These are phyloP conservation scores for Coemansia sp. DNA, from an alignment of 192 early-diverging fungal genomes.

Conservation along the genomic window DNA sequence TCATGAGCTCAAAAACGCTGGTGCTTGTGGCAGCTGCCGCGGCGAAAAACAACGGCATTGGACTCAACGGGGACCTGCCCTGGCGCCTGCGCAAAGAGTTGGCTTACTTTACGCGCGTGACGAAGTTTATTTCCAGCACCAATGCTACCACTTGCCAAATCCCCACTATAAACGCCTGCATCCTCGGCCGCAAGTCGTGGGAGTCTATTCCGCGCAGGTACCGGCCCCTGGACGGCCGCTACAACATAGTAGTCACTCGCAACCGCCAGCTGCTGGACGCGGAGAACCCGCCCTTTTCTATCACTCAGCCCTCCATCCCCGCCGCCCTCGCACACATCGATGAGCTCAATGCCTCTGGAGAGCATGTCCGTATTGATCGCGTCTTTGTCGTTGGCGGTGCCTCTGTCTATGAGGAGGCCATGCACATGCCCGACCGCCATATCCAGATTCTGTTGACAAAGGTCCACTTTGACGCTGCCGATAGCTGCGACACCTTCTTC, in stretches of 20 bases:
- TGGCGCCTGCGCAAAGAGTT: slow-evolving; percentile 89
- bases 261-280: slow-evolving; percentile 55
- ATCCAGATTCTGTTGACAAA: slow-evolving; percentile 69
- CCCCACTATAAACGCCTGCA: slow-evolving; percentile 68
- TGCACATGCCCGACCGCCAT: slow-evolving; percentile 58
- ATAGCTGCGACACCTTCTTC: slow-evolving; percentile 78
- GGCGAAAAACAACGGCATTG: slow-evolving; percentile 75
- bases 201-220: slow-evolving; percentile 83
- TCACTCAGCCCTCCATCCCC: slow-evolving; percentile 23
- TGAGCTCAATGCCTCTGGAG: slow-evolving; percentile 11
- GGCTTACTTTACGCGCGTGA: slow-evolving; percentile 74
- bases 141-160: background rate
- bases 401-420: slow-evolving; percentile 68
- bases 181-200: slow-evolving; percentile 95
- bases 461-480: slow-evolving; percentile 58
- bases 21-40: slow-evolving; percentile 75
- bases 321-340: slow-evolving; percentile 55
- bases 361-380: slow-evolving; percentile 25
- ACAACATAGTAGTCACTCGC: slow-evolving; percentile 85
- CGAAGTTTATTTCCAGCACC: slow-evolving; percentile 22
- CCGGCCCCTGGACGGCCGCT: slow-evolving; percentile 71
- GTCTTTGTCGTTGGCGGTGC: slow-evolving; percentile 85
- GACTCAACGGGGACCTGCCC: slow-evolving; percentile 66
- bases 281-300: slow-evolving; percentile 12
- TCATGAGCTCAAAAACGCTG: slow-evolving; percentile 33